Evolutionary conservation across 1,139 yeast species (phyloP), one percentile per base, ranked within the genome.

Genomic region (Sugiyamaella novakii): DNA sequence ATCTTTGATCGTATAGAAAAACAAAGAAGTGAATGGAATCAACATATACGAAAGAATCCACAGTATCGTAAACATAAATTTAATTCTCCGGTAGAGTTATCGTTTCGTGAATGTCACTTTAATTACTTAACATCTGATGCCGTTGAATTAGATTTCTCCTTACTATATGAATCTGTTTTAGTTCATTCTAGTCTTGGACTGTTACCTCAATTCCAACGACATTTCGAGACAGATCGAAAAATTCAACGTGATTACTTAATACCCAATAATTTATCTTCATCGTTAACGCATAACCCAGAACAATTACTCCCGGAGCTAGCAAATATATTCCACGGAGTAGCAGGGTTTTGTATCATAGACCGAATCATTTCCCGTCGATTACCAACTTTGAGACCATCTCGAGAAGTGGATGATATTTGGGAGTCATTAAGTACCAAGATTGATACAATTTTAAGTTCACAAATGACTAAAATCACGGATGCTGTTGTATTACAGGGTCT

Each of bases 61-160:
- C 74, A 78, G 15, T 75, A 86, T 50, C 67, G 73, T 10, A 75
- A 78, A 15, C 89, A 80, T 64, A 83, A 84, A 60, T 78, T 91
- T 55, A 89, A 89, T 63, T 86, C 96, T 0, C 88, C 96, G 0
- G 87, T 89, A 5, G 98, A 91, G 65, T 67, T 81, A 11, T 80
- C 89, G 3, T 73, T 85, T 65, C 73, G 95, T 58, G 83, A 80
- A 51, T 76, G 84, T 0, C 68, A 71, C 18, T 65, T 61, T n/a
- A 63, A 69, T 37, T 67, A 58, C 38, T 51, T 66, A 34, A 56
- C 72, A 4, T 80, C 78, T 51, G 67, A 69, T 7, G 65, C 67
- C 10, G 65, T 81, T 21, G 72, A 73, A 17, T 74, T 85, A 27
- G 82, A 83, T 50, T 68, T 89, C 47, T 77, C 82, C 12, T 84